These are phyloP conservation scores for Paecilomyces sp. DNA, from an alignment of 2,329 filamentous ascomycete species.

Conservation along the genomic window DNA sequence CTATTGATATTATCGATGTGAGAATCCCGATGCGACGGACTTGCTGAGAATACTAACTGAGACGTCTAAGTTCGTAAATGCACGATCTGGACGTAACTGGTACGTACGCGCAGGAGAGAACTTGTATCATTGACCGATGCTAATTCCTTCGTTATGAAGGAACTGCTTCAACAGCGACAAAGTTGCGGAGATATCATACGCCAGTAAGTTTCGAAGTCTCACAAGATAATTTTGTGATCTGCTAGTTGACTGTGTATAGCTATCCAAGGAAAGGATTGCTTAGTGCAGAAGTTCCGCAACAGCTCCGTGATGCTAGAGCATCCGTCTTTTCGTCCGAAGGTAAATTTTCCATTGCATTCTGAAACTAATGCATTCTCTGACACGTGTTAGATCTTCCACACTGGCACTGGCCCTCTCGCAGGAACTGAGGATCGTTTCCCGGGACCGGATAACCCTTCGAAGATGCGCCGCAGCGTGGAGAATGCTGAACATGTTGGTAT, in stretches of 20 bases:
- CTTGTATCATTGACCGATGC: constrained; percentile 5
- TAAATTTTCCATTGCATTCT: constrained; percentile 23
- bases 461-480: constrained; percentile 79
- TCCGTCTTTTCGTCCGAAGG: constrained; percentile 75
- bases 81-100: constrained; percentile 65
- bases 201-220: constrained; percentile 56
- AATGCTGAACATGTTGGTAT: constrained; percentile 77
- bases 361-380: constrained; percentile 5
- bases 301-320: constrained; percentile 91
- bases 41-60: constrained; percentile 1
- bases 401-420: constrained; percentile 44
- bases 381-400: constrained; percentile 45
- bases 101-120: constrained; percentile 23
- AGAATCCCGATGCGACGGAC: constrained; percentile 22
- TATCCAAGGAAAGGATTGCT: constrained; percentile 84
- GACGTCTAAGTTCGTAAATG: constrained; percentile 58
- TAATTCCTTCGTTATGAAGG: constrained; percentile 40
- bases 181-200: constrained; percentile 84
- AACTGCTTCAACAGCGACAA: constrained; percentile 78
- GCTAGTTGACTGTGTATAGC: constrained; percentile 44
- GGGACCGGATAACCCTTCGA: constrained; percentile 72
- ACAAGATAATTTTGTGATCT: background rate
- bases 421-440: constrained; percentile 73
- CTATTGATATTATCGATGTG: constrained; percentile 66
- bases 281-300: constrained; percentile 94